Conservation (phyloP, 148 eudicot species). For the Camellia granthamiana region DNA sequence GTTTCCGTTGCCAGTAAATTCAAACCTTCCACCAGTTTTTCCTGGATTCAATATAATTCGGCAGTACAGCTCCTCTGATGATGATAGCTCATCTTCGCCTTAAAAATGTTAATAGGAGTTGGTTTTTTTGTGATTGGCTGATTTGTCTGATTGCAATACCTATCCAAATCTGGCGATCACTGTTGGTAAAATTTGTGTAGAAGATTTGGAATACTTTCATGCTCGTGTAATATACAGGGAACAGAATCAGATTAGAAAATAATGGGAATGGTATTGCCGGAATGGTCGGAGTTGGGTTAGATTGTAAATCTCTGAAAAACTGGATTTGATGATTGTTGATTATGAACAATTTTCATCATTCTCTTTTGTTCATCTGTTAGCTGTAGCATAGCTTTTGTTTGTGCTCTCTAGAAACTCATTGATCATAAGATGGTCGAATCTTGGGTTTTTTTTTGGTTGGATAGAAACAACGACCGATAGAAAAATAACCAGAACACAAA, state of each 20-base stretch:
- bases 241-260: not conserved
- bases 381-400: not conserved
- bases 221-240: slow-evolving; percentile 11
- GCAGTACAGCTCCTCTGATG: slow-evolving; percentile 27
- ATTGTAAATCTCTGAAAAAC: slow-evolving; percentile 5
- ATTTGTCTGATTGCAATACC: not conserved
- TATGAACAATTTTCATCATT: not conserved
- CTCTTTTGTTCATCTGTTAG: not conserved
- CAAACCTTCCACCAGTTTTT: slow-evolving; percentile 41
- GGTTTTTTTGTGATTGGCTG: not conserved
- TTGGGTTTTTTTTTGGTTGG: no score
- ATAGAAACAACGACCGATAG: no score
- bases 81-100: slow-evolving; percentile 21
- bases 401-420: not conserved
- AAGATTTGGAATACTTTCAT: not conserved
- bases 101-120: not conserved
- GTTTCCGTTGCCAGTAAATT: slow-evolving; percentile 30
- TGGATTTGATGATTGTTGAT: not conserved
- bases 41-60: slow-evolving; percentile 34
- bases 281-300: not conserved
- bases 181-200: not conserved
- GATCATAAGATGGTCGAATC: no score
- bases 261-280: not conserved
- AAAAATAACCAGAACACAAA: no score
- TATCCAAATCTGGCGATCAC: not conserved